Base-by-base conservation (phyloP, 1,284 basidiomycete genomes). In the Trichosporon asahii region DNA sequence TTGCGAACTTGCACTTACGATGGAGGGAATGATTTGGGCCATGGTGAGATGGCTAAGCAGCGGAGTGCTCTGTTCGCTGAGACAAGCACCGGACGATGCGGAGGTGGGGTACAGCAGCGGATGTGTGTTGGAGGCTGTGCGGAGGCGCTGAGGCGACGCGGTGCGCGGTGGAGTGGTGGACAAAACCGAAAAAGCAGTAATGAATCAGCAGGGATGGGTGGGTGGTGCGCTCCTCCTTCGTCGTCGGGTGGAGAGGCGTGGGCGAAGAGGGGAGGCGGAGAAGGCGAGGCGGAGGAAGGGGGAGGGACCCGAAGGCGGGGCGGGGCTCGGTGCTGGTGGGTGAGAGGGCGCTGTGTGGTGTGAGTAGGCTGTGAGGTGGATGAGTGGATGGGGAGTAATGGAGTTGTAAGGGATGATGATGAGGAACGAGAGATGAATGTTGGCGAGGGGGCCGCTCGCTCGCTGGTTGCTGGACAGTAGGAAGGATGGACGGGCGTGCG, bases 11-110 rank as follows among this genome's bases (percentile, higher is more conserved):
- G n/a, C 29, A 53, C 70, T 75, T 44, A 82, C 80, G 70, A 82
- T 80, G 15, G 80, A 70, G 11, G 80, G 80, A 63, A 82, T 82
- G 70, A 82, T 76, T 68, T 82, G 80, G 9, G 80, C 80, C 80
- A 82, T 82, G 55, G n/a, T 78, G 75, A 33, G 65, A 55, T 66
- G 44, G 29, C 46, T 29, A 35, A 66, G 29, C 27, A 23, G 46
- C 15, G 49, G 44, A 6, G 27, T 66, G 29, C 64, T 65, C 25
- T 27, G 25, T 33, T 65, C 64, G 12, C 23, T 37, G 18, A 44
- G 27, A 31, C 64, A 49, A 65, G 65, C 46, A 49, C 31, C 46
- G 65, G 18, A 35, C 21, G 12, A 65, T 11, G 29, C 40, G 40
- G 35, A n/a, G 37, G n/a, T n/a, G n/a, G 15, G 64, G n/a, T 31